Percentiles rank a stretch among this genome's conserved stretches.
phyloP scores from a whole-genome alignment of 164 flowering plant genomes.

The Dillenia turbinata region DNA sequence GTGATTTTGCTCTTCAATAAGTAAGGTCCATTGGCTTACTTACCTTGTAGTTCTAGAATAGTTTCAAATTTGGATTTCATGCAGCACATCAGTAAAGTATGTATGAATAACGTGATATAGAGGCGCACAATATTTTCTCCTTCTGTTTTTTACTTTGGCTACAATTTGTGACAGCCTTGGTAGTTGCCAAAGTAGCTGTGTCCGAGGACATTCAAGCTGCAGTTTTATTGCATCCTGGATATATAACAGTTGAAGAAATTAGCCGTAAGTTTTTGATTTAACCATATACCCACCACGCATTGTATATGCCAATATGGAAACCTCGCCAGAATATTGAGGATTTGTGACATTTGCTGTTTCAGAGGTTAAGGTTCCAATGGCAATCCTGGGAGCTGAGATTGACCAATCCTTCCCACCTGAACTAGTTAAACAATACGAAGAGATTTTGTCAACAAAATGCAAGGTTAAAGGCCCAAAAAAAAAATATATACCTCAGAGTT shows the following conservation, averaged over 20 bases:
- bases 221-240: constrained; percentile 20
- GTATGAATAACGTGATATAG: no score
- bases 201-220: constrained; percentile 17
- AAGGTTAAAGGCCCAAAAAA: constrained; percentile 12
- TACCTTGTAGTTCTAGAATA: no score
- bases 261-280: constrained; percentile 4
- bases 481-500: background rate
- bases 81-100: no score
- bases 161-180: constrained; percentile 7
- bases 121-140: constrained; percentile 6
- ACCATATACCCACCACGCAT: no score
- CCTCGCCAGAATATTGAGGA: no score
- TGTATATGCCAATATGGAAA: no score
- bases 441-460: constrained; percentile 17
- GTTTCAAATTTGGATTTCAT: no score
- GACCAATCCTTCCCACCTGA: constrained; percentile 22
- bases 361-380: constrained; percentile 20
- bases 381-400: constrained; percentile 30
- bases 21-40: no score
- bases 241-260: constrained; percentile 14
- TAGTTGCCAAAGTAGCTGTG: constrained; percentile 15
- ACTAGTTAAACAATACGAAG: constrained; percentile 16
- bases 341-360: background rate
- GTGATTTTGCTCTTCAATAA: background rate
- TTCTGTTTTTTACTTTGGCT: no score